Conservation (phyloP, 805 yeast species). For the Candida hispaniensis region DNA sequence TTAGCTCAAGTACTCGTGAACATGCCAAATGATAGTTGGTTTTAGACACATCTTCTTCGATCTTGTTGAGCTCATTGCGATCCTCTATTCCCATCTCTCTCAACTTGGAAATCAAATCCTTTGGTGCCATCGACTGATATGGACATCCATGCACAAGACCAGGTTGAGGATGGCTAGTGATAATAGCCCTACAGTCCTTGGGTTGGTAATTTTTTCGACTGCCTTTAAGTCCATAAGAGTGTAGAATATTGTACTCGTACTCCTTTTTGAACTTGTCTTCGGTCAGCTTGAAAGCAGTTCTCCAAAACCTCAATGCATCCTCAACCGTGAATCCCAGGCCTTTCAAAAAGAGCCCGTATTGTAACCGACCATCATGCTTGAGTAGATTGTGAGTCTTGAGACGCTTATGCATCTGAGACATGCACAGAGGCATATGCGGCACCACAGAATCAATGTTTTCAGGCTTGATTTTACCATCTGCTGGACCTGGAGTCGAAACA, state of each 20-base stretch:
- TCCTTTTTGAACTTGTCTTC: conserved; percentile 77
- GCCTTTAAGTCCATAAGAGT: conserved; percentile 87
- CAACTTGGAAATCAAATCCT: conserved; percentile 47
- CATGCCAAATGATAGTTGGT: conserved; percentile 80
- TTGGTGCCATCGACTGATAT: conserved; percentile 63
- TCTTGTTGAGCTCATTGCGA: conserved; percentile 41
- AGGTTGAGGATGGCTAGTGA: conserved; percentile 56
- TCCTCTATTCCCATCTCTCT: conserved; percentile 56
- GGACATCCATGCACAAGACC: conserved; percentile 78
- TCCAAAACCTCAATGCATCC: conserved; percentile 83
- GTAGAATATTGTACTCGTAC: conserved; percentile 79
- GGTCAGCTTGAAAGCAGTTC: conserved; percentile 48
- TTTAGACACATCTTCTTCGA: conserved; percentile 55
- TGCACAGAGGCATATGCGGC: conserved; percentile 77
- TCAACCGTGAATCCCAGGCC: conserved; percentile 82
- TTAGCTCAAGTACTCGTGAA: conserved; percentile 72
- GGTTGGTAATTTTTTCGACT: conserved; percentile 77
- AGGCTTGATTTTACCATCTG: conserved; percentile 44
- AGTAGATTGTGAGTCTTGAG: conserved; percentile 57
- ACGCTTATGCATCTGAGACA: conserved; percentile 53
- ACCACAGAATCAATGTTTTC: conserved; percentile 45
- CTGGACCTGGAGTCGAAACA: conserved; percentile 28
- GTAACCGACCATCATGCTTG: conserved; percentile 75
- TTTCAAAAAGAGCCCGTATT: conserved; percentile 71
- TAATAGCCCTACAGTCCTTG: conserved; percentile 69